These are phyloP conservation scores for Tulasnella sp. DNA, from an alignment of 768 basidiomycete genomes.

Conservation along the genomic window DNA sequence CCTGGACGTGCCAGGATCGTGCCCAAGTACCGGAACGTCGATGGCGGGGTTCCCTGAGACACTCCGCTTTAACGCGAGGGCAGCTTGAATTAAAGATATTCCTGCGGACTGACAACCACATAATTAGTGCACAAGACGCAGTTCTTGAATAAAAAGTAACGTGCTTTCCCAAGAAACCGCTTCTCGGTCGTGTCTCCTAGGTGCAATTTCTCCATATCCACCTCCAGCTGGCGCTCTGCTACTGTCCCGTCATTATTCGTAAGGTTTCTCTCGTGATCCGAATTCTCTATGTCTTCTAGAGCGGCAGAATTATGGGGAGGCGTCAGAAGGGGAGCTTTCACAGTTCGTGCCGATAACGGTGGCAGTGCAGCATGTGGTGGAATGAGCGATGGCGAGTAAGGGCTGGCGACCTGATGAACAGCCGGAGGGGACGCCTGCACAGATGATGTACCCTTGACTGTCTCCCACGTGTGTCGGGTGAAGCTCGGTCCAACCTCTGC, in stretches of 20 bases:
- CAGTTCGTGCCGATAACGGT: too few relatives aligned
- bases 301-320: too few relatives aligned
- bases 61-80: neutral
- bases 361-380: too few relatives aligned
- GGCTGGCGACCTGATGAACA: too few relatives aligned
- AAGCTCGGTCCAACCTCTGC: neutral
- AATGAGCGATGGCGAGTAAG: too few relatives aligned
- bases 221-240: too few relatives aligned
- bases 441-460: constrained; percentile 10
- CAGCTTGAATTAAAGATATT: neutral
- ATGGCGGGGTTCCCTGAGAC: neutral
- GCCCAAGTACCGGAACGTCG: neutral
- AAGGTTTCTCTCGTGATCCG: too few relatives aligned
- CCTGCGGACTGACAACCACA: neutral
- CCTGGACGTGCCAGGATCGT: neutral
- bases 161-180: neutral
- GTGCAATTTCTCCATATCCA: too few relatives aligned
- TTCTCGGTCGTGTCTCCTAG: neutral
- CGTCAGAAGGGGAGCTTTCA: too few relatives aligned
- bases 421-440: too few relatives aligned
- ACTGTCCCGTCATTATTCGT: too few relatives aligned
- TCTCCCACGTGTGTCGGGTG: neutral
- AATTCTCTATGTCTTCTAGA: too few relatives aligned
- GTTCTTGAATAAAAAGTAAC: neutral
- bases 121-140: neutral